Percentiles rank a stretch among this genome's conserved stretches.
phyloP scores from a whole-genome alignment of 257 asterid species.

The Nicotiana undulata region DNA sequence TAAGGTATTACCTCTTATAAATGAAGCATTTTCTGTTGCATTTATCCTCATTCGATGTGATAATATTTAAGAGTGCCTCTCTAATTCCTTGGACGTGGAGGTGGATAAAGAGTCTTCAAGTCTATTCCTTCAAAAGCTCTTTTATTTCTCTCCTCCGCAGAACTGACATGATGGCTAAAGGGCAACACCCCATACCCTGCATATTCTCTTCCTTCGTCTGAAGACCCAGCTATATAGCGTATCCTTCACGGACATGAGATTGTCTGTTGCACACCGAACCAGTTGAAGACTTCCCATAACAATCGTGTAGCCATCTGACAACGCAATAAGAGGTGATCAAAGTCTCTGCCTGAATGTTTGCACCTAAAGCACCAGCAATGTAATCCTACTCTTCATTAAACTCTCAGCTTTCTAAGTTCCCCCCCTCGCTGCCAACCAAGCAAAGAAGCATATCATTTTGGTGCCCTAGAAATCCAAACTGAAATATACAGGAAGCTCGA shows the following conservation, averaged over 20 bases:
- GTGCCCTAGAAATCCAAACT: neutral
- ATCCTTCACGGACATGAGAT: neutral
- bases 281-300: neutral
- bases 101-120: neutral
- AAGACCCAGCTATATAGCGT: neutral
- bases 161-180: neutral
- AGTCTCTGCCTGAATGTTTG: neutral
- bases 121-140: neutral
- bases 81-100: neutral
- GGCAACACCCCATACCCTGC: neutral
- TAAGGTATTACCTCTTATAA: slow-evolving; percentile 46
- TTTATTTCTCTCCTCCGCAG: neutral
- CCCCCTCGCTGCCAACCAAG: neutral
- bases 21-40: slow-evolving; percentile 10
- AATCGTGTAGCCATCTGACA: neutral
- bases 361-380: neutral
- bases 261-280: neutral
- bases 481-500: neutral
- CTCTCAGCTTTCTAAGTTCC: neutral
- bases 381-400: neutral
- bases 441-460: neutral
- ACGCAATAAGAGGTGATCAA: neutral
- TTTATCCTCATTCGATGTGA: neutral
- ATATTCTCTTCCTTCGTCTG: neutral
- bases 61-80: neutral